Base-by-base conservation (phyloP, 2,329 filamentous ascomycete species). In the Penicillium psychrosexuale region DNA sequence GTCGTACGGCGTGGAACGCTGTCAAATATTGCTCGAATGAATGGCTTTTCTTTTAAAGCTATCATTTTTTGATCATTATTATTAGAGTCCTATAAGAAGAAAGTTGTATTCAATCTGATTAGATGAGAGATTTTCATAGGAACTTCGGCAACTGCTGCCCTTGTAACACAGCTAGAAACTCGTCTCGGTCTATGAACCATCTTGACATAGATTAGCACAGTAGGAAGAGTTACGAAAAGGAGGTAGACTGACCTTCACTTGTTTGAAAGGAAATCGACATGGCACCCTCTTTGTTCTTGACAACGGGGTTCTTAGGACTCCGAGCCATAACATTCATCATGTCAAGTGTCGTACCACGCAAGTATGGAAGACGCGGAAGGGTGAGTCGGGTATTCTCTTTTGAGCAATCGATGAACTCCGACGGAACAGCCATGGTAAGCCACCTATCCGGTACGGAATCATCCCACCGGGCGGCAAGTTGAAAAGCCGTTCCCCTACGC, bases 391-490 rank as follows among this genome's bases (percentile, higher is more conserved):
- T 68, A 19, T 56, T 58, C 3, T 69, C 63, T 22, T 60, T 61
- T 1, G 60, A 56, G 8, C 57, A 40, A 38, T 61, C 56, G 11
- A 60, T 33, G 5, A 36, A 47, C 3, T 51, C 47, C 4, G 59
- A 44, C 1, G 62, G 61, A 0, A 72, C 30, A 15, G 61, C 34
- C 53, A 70, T 58, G 0, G 65, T 69, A 12, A 71, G 47, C 69
- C 69, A 71, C 44, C 58, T 67, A 34, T 72, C 62, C 15, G 57
- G 48, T n/a, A 66, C 51, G 24, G 58, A 56, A 11, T 67, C 65
- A 13, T 57, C 55, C 69, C 68, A 71, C 8, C 69, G 65, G 0
- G 64, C 49, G 9, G 68, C 64, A 30, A 71, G 56, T 24, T 66
- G 60, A 6, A 64, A 50, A 7, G 46, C 36, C 11, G 61, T 61